Conservation (phyloP, 495 filamentous ascomycete species). For the Platismatia glauca region DNA sequence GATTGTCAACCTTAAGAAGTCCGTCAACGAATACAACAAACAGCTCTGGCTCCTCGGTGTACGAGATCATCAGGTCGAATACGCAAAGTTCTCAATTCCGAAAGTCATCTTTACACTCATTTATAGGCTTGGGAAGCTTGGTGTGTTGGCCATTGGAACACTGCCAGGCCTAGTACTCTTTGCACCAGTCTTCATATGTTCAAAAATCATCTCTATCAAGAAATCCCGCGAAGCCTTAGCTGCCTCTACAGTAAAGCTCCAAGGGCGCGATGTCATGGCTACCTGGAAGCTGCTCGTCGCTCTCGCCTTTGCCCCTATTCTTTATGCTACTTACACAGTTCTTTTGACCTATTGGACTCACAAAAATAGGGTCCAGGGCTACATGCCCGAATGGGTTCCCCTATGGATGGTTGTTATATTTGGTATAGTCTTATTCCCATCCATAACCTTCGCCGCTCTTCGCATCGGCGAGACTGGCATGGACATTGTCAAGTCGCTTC, state of each 20-base stretch:
- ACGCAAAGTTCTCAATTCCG: conserved; percentile 70
- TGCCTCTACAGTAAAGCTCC: conserved; percentile 86
- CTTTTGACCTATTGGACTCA: conserved; percentile 70
- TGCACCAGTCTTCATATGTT: conserved; percentile 79
- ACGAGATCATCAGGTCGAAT: conserved; percentile 92
- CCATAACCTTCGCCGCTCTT: conserved; percentile 86
- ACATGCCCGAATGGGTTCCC: conserved; percentile 70
- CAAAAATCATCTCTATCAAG: conserved; percentile 79
- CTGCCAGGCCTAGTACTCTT: conserved; percentile 85
- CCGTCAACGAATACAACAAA: conserved; percentile 79
- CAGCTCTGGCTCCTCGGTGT: conserved; percentile 77
- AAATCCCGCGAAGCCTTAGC: conserved; percentile 89
- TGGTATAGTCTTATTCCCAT: conserved; percentile 71
- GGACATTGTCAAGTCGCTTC: conserved; percentile 94
- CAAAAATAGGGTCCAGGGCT: conserved; percentile 68
- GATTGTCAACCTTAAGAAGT: conserved; percentile 67
- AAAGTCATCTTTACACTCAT: conserved; percentile 68
- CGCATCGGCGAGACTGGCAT: conserved; percentile 95
- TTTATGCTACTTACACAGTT: conserved; percentile 74
- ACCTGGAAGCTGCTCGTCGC: conserved; percentile 97
- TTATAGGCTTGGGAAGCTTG: conserved; percentile 70
- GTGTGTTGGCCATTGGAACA: conserved; percentile 67
- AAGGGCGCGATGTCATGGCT: conserved; percentile 90
- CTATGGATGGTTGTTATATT: conserved; percentile 65
- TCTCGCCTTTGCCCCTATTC: conserved; percentile 73